Percentiles rank a stretch among this genome's conserved stretches.
Evolutionary conservation across 805 yeast genomes (phyloP).

Genomic region (Lipomyces japonicus): DNA sequence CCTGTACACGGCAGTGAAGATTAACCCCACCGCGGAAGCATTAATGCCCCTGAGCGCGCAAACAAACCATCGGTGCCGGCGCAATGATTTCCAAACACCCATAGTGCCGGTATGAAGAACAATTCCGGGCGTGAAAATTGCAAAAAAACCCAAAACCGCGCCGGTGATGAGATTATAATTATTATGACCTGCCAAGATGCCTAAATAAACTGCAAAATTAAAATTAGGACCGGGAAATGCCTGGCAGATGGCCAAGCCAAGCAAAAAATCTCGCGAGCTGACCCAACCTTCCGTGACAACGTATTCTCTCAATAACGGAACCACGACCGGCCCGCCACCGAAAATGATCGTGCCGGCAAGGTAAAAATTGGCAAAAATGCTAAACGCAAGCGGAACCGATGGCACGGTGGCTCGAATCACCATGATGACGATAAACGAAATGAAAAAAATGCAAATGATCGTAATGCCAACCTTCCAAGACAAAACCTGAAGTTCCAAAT

Average conservation of each 20-base stretch:
- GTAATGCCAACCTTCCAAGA: conserved; percentile 1
- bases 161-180: conserved; percentile 5
- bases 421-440: neutral
- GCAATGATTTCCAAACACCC: conserved; percentile 10
- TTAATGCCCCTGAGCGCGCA: conserved; percentile 15
- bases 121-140: conserved; percentile 18
- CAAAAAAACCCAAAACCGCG: conserved; percentile 14
- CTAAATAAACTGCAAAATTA: conserved; percentile 19
- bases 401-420: neutral
- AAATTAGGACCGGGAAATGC: conserved; percentile 25
- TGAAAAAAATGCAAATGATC: neutral
- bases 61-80: conserved; percentile 3
- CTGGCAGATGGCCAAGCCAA: conserved; percentile 19
- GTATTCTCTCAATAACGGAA: conserved; percentile 19
- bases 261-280: conserved; percentile 13
- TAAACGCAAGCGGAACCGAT: neutral
- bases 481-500: too few relatives aligned
- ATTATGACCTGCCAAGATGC: conserved; percentile 11
- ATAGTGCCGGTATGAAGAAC: conserved; percentile 10
- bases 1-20: conserved; percentile 17
- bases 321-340: conserved; percentile 25
- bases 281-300: conserved; percentile 22
- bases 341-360: conserved; percentile 20
- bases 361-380: conserved; percentile 15
- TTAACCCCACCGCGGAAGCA: conserved; percentile 14